phyloP scores from a whole-genome alignment of 2,329 filamentous ascomycete genomes.

The Geosmithia morbida region DNA sequence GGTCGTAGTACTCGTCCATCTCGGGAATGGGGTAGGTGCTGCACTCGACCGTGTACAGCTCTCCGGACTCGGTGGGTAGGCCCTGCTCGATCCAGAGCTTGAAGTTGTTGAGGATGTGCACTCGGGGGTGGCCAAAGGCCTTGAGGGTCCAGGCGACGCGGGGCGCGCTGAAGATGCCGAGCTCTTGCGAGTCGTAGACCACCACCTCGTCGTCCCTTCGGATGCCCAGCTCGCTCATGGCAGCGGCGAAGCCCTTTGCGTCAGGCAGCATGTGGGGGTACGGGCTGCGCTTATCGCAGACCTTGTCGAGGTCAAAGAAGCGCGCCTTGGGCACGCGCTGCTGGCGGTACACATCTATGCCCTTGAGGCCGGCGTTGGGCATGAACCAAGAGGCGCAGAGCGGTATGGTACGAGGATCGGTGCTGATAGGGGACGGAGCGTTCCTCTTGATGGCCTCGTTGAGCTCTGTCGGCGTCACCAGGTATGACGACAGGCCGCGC shows the following conservation, averaged over 20 bases:
- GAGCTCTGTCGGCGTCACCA: constrained; percentile 76
- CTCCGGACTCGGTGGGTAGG: constrained; percentile 67
- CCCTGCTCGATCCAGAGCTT: constrained; percentile 81
- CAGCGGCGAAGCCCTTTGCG: constrained; percentile 64
- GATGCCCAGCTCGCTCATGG: constrained; percentile 83
- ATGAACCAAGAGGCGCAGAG: constrained; percentile 94
- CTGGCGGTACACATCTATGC: constrained; percentile 66
- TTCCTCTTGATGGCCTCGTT: constrained; percentile 71
- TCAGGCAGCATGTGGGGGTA: constrained; percentile 96
- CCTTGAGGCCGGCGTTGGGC: constrained; percentile 76
- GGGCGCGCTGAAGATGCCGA: constrained; percentile 88
- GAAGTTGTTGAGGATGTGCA: constrained; percentile 93
- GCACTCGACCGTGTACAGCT: constrained; percentile 53
- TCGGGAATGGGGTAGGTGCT: constrained; percentile 50
- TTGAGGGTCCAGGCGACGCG: constrained; percentile 87
- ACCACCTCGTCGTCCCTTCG: constrained; percentile 78
- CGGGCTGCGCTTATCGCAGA: constrained; percentile 74
- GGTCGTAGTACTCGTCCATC: constrained; percentile 32
- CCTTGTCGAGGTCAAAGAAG: constrained; percentile 91
- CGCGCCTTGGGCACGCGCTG: constrained; percentile 77
- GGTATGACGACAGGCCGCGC: constrained; percentile 54
- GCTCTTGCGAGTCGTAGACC: constrained; percentile 82
- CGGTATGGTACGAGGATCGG: constrained; percentile 71
- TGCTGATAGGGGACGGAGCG: constrained; percentile 63
- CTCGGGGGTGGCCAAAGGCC: constrained; percentile 76